phyloP scores from a whole-genome alignment of 352 stramenopile genomes.

The Globisporangium nodosum region DNA sequence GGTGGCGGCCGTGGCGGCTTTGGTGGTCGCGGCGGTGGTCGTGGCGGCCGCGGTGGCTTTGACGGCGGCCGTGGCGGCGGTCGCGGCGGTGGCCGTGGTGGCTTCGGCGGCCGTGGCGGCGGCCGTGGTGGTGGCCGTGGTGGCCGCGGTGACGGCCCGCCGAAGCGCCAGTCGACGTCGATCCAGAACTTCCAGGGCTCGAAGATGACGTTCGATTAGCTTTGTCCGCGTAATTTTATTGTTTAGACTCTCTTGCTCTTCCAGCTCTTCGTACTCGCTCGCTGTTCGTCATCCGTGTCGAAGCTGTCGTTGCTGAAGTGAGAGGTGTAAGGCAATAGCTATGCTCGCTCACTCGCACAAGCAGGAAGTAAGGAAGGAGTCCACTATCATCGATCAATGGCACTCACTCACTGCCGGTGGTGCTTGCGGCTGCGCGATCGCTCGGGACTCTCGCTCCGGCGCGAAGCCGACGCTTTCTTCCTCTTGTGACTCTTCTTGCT shows the following conservation, averaged over 20 bases:
- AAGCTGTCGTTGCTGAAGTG: too few relatives aligned
- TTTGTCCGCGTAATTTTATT: conserved; percentile 13
- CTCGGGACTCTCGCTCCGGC: conserved; percentile 14
- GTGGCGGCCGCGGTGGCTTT: conserved; percentile 37
- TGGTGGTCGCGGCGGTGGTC: conserved; percentile 50
- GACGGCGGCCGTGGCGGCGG: conserved; percentile 27
- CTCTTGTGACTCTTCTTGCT: conserved; percentile 23
- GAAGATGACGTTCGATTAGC: conserved; percentile 97
- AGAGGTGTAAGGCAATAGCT: too few relatives aligned
- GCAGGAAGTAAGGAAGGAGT: too few relatives aligned
- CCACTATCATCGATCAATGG: too few relatives aligned
- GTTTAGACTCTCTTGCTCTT: conserved; percentile 10
- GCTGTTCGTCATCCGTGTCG: neutral
- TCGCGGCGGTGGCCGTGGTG: conserved; percentile 20
- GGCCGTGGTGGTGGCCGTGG: conserved; percentile 45
- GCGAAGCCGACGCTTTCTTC: conserved; percentile 14
- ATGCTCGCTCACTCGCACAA: neutral
- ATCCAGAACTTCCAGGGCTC: conserved; percentile 94
- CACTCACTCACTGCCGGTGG: conserved; percentile 1
- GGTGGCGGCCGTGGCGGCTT: conserved; percentile 31
- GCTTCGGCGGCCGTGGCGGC: conserved; percentile 27
- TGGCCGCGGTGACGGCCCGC: conserved; percentile 57
- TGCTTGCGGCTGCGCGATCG: conserved; percentile 8
- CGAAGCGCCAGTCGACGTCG: conserved; percentile 80
- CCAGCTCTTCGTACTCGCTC: neutral